These are phyloP conservation scores for Populus alba DNA, from an alignment of 345 rosid genomes.

Conservation along the genomic window DNA sequence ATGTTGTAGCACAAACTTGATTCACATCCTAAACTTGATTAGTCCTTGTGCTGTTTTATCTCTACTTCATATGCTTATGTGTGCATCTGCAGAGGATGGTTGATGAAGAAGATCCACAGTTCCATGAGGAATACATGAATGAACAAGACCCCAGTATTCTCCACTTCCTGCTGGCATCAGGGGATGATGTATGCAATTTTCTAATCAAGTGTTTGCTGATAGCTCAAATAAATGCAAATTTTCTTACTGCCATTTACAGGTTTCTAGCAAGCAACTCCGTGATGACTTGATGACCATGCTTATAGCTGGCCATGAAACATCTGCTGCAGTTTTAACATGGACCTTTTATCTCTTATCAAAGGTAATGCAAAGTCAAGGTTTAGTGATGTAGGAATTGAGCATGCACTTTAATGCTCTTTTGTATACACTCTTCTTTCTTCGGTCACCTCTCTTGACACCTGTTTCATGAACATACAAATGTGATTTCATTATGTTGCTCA, in stretches of 20 bases:
- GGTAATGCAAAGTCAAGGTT: constrained; percentile 35
- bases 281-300: constrained; percentile 99
- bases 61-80: not conserved
- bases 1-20: no score
- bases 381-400: not conserved
- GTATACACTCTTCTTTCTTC: no score
- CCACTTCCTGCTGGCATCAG: constrained; percentile 87
- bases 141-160: constrained; percentile 98
- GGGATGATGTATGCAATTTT: constrained; percentile 70
- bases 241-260: constrained; percentile 45
- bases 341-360: constrained; percentile 81
- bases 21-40: not conserved
- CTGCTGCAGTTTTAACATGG: constrained; percentile 97
- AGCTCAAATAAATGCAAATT: constrained; percentile 6
- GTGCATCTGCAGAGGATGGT: constrained; percentile 66
- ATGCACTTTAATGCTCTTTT: no score
- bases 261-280: constrained; percentile 92
- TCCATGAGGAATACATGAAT: constrained; percentile 87
- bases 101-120: constrained; percentile 88
- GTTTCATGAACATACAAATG: no score
- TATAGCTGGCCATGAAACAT: constrained; percentile 97
- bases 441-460: no score
- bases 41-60: not conserved
- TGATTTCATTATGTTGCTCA: no score
- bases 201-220: constrained; percentile 7